phyloP scores from a whole-genome alignment of 106 monocot species.

The Ottelia alismoides region DNA sequence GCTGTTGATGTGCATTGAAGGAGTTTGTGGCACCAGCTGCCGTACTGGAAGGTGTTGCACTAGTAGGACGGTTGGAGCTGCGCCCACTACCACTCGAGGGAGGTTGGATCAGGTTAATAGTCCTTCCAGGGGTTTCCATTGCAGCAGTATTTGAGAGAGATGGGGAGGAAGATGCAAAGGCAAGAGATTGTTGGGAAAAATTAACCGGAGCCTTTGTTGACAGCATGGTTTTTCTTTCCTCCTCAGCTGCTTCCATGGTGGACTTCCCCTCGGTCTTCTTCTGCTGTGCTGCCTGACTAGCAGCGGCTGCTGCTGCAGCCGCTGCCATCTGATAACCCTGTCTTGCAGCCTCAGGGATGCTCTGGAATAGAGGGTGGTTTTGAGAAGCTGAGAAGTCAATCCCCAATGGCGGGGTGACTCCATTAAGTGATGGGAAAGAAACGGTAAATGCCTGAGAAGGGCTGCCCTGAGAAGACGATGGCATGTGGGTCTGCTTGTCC shows the following conservation, averaged over 20 bases:
- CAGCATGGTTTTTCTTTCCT: conserved; percentile 23
- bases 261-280: conserved; percentile 26
- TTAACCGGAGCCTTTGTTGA: conserved; percentile 10
- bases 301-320: conserved; percentile 9
- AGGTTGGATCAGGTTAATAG: conserved; percentile 31
- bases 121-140: conserved; percentile 25
- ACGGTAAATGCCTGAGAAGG: conserved; percentile 62
- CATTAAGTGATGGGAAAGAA: conserved; percentile 48
- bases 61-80: conserved; percentile 15
- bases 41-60: conserved; percentile 6
- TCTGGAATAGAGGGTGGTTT: conserved; percentile 49
- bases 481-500: conserved; percentile 25
- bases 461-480: conserved; percentile 7
- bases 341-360: conserved; percentile 37
- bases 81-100: conserved; percentile 9
- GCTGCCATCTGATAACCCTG: conserved; percentile 41
- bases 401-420: conserved; percentile 15
- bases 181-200: conserved; percentile 33
- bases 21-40: conserved; percentile 4
- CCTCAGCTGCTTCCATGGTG: conserved; percentile 14
- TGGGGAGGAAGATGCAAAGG: conserved; percentile 15
- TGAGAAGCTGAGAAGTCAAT: conserved; percentile 61
- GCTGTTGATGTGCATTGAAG: conserved; percentile 14
- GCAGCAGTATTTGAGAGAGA: background rate
- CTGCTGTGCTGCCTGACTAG: conserved; percentile 15